Base-by-base conservation (phyloP, 1,284 basidiomycete species). In the Cryptococcus sp. region DNA sequence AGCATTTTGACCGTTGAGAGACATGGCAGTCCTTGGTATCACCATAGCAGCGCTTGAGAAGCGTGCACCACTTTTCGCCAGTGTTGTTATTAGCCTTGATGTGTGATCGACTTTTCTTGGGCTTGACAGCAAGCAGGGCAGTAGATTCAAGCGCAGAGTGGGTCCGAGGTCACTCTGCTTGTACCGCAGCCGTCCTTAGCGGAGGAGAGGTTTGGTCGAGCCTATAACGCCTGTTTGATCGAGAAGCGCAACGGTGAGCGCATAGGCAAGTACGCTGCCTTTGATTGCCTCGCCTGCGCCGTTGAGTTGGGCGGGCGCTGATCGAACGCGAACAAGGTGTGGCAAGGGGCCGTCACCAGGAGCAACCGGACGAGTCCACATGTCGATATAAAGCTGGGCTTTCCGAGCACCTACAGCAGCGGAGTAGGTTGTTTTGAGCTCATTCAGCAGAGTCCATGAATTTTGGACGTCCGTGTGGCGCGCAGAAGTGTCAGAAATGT, bases 201-300 rank as follows among this genome's bases (percentile, higher is more conserved):
- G 4, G 41, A 45, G 16, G 40, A 38, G 34, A 52, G 35, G 24
- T 26, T 18, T 10, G 47, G 18, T 28, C 26, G 7, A 4, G 35
- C 33, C 51, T 43, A 46, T 11, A 53, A 43, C 4, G 42, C 36
- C 25, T 53, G 51, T 45, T 50, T 53, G 34, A 50, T 49, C 47
- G 5, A 42, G 47, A 26, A 49, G 34, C 22, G 42, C 47, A 19
- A 41, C 26, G 23, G 40, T 47, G 45, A 51, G 42, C 12, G 45
- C 50, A 44, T 47, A 51, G 25, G 44, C 50, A 9, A 48, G 42
- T 33, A 45, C 31, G 19, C 37, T 18, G 24, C 48, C 47, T n/a
- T 14, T 7, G 25, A 25, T 31, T 31, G 28, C 9, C 14, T 7
- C 14, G 9, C 28, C 28, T 14, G 14, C 7, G 14, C 9, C 46